phyloP scores from a whole-genome alignment of 1,139 yeast genomes.

The Debaryomyces sp. region DNA sequence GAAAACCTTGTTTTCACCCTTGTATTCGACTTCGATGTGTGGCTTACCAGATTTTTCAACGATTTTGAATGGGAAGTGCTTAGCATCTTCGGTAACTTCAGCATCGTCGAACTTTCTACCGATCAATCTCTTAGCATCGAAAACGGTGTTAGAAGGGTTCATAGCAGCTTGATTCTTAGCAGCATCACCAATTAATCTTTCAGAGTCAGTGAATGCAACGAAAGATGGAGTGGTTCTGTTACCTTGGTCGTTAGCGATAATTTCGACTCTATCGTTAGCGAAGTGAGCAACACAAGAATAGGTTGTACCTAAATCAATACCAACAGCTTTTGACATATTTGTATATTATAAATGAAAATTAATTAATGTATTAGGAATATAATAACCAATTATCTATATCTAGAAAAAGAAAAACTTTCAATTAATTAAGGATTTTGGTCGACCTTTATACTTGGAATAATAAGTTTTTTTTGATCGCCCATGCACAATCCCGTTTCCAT shows the following conservation, averaged over 20 bases:
- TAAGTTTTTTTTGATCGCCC: constrained; percentile 1
- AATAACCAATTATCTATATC: constrained; percentile 5
- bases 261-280: constrained; percentile 70
- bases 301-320: constrained; percentile 85
- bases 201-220: constrained; percentile 96
- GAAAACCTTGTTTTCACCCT: constrained; percentile 91
- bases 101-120: constrained; percentile 50
- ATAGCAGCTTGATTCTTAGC: constrained; percentile 99
- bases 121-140: constrained; percentile 93
- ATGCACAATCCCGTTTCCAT: constrained; percentile 6
- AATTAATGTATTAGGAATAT: constrained; percentile 2
- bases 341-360: constrained; percentile 1
- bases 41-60: constrained; percentile 82
- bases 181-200: constrained; percentile 98
- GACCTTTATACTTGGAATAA: constrained; percentile 6
- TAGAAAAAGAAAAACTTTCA: constrained; percentile 1
- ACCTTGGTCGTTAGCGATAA: constrained; percentile 58
- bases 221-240: constrained; percentile 91
- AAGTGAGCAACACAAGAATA: constrained; percentile 83
- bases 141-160: constrained; percentile 95
- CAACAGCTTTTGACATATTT: constrained; percentile 67
- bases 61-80: constrained; percentile 48
- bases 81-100: constrained; percentile 46
- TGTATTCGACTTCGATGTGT: constrained; percentile 88
- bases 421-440: constrained; percentile 4